Conservation (phyloP, 257 asterid genomes). For the Solanum appendiculatum region DNA sequence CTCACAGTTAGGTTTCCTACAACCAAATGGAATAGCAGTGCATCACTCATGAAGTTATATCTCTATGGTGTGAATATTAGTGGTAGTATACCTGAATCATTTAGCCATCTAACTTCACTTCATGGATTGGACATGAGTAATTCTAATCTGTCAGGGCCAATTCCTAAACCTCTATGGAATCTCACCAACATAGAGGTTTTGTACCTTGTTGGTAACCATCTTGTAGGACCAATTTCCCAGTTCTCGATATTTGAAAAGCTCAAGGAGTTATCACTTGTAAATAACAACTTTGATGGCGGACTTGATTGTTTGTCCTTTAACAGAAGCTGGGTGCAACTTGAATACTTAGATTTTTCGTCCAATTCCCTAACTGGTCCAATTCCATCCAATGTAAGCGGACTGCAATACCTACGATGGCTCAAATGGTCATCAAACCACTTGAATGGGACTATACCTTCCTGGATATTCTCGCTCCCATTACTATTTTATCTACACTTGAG, state of each 20-base stretch:
- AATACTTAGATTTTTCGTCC: rapidly evolving
- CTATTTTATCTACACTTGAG: too few species aligned
- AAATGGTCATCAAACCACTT: rapidly evolving
- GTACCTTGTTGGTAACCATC: not conserved
- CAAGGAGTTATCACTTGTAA: rapidly evolving
- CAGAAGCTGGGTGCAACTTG: not conserved
- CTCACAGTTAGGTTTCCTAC: not conserved
- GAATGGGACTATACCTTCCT: not conserved
- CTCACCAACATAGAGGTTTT: not conserved
- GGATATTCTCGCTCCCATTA: not conserved
- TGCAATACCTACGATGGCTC: rapidly evolving
- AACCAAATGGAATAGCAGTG: not conserved
- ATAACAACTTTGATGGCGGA: not conserved
- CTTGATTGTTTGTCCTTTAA: not conserved
- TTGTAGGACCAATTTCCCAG: not conserved
- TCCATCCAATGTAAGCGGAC: not conserved
- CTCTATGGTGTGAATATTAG: not conserved
- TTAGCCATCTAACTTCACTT: not conserved
- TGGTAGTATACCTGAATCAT: not conserved
- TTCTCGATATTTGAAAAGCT: not conserved
- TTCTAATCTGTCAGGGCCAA: slow-evolving; percentile 1
- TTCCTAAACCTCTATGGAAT: slow-evolving; percentile 10
- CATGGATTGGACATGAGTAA: not conserved
- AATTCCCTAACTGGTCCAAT: not conserved
- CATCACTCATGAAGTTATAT: not conserved